Conservation (phyloP, 2,329 filamentous ascomycete genomes). For the Phialophora chinensis region DNA sequence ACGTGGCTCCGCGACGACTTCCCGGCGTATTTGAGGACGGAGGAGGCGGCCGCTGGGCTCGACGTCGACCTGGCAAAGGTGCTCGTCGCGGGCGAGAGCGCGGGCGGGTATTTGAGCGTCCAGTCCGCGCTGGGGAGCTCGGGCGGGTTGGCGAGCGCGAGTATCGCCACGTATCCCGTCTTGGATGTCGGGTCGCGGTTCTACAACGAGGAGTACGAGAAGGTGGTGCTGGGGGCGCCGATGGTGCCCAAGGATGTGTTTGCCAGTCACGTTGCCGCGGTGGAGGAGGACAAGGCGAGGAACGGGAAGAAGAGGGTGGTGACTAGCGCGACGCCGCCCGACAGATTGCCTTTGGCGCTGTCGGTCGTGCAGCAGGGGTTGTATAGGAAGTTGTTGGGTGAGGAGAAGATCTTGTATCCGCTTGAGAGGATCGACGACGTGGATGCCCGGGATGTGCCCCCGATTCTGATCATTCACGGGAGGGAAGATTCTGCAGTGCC, state of each 20-base stretch:
- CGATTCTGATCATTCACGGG: conserved; percentile 16
- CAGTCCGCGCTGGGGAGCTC: conserved; percentile 10
- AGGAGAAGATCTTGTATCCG: conserved; percentile 18
- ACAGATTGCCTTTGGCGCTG: conserved; percentile 11
- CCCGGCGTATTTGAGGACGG: background rate
- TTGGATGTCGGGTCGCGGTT: conserved; percentile 5
- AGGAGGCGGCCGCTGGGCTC: background rate
- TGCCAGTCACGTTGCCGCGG: background rate
- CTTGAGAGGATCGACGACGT: conserved; percentile 12
- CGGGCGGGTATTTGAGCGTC: conserved; percentile 12
- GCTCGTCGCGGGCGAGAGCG: conserved; percentile 12
- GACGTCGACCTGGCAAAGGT: conserved; percentile 8
- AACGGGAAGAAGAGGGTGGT: background rate
- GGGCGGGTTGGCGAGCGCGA: background rate
- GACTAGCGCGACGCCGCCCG: conserved; percentile 4
- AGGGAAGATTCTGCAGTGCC: conserved; percentile 10
- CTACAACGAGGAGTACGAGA: conserved; percentile 13
- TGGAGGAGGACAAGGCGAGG: conserved; percentile 12
- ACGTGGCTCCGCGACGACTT: background rate
- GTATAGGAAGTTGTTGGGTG: conserved; percentile 9
- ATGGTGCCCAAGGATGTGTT: conserved; percentile 3
- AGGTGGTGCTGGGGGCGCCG: conserved; percentile 10
- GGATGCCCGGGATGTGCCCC: background rate
- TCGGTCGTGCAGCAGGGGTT: conserved; percentile 17
- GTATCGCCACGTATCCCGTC: conserved; percentile 12